phyloP scores from a whole-genome alignment of 495 filamentous ascomycete species.

The Penicillium soppii region DNA sequence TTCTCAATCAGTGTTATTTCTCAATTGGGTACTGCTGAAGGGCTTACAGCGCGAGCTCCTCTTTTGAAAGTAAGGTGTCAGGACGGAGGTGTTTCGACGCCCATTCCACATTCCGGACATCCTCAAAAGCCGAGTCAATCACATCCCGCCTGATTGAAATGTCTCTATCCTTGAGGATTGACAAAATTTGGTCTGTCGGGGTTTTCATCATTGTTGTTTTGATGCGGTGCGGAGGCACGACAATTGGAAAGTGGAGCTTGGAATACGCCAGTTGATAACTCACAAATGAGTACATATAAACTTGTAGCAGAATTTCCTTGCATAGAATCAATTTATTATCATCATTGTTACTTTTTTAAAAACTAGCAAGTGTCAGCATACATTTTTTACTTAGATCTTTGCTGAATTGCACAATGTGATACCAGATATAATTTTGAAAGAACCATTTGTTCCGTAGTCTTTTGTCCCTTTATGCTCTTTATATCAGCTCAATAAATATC shows the following conservation, averaged over 20 bases:
- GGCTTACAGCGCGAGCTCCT: slow-evolving; percentile 40
- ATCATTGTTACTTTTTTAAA: too few relatives aligned
- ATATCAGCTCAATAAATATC: neutral
- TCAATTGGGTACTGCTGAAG: neutral
- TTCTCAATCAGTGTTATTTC: slow-evolving; percentile 1
- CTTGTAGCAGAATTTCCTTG: too few relatives aligned
- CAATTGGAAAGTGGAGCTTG: neutral
- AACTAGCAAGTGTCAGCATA: too few relatives aligned
- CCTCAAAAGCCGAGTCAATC: slow-evolving; percentile 29
- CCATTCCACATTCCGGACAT: slow-evolving; percentile 33
- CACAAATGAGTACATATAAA: neutral
- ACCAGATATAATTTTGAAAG: neutral
- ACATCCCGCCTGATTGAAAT: slow-evolving; percentile 26
- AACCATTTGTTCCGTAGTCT: too few relatives aligned
- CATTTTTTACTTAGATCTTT: too few relatives aligned
- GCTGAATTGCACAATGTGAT: too few relatives aligned
- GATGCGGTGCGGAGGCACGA: neutral
- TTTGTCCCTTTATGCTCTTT: too few relatives aligned
- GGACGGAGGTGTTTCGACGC: slow-evolving; percentile 29
- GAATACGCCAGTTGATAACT: neutral
- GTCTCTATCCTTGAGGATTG: slow-evolving; percentile 29
- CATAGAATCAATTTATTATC: too few relatives aligned
- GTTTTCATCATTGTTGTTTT: slow-evolving; percentile 4
- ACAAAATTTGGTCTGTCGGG: slow-evolving; percentile 6
- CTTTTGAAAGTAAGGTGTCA: slow-evolving; percentile 40